Base-by-base conservation (phyloP, 371 early-diverging fungal species). In the Mortierella sp. region DNA sequence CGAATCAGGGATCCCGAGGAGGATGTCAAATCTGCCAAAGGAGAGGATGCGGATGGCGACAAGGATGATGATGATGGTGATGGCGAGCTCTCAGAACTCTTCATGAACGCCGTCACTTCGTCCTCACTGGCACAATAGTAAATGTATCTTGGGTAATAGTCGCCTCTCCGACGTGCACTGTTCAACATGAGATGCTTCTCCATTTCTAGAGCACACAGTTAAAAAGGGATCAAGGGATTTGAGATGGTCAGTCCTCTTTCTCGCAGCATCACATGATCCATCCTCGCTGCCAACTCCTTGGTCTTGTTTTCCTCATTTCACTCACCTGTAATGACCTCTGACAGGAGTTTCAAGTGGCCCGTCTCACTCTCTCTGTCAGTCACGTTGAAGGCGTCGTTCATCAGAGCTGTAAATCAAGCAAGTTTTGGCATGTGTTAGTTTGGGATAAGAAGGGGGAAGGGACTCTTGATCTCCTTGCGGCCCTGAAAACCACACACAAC, bases 381-480 rank as follows among this genome's bases (percentile, higher is more conserved):
- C 27, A 54, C 62, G 24, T 54, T 59, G 40, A 55, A 73, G 1
- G 63, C 74, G 17, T 73, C 74, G 51, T 73, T 73, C 74, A 73
- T 73, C 31, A 73, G 24, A 14, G 74, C 74, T 67, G 44, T 54
- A 53, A 17, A 22, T 31, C 27, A 53, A 21, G 7, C 2, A 47
- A 47, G 8, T n/a, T n/a, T 22, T 13, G 13, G 13, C 48, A 29
- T n/a, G 12, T 3, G 28, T 29, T 28, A 17, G 29, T 52, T 34
- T 17, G 6, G n/a, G 25, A 12, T 8, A 37, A 28, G 8, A 28
- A 16, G n/a, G n/a, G n/a, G n/a, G 34, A 50, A 59, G 2, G 34
- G 37, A 47, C 9, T 37, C 6, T 37, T 37, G 13, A 13, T 13
- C 13, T n/a, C n/a, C n/a, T n/a, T n/a, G n/a, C n/a, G n/a, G n/a